Evolutionary conservation across 768 basidiomycete genomes (phyloP).

Genomic region (Mycena albidolilacea): DNA sequence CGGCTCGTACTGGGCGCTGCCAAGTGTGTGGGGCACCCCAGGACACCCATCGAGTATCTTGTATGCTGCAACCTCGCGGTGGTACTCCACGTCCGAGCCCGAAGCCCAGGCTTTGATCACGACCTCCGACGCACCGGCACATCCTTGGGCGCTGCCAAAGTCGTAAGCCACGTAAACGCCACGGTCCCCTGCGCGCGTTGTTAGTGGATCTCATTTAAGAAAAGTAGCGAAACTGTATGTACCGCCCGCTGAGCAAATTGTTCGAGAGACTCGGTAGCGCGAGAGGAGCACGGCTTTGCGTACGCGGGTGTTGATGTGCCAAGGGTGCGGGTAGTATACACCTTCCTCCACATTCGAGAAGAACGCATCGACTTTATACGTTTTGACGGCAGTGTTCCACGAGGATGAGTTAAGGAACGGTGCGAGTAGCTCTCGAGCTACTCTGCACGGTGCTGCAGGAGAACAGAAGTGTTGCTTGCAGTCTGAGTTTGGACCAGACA

Average conservation of each 20-base stretch:
- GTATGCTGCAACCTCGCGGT: constrained; percentile 45
- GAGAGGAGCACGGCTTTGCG: constrained; percentile 44
- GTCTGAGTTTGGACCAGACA: not conserved
- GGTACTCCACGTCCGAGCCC: constrained; percentile 45
- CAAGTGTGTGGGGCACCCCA: not conserved
- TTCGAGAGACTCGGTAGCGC: constrained; percentile 47
- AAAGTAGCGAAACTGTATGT: constrained; percentile 10
- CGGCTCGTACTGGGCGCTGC: constrained; percentile 38
- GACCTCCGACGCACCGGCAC: constrained; percentile 40
- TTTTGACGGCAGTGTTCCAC: constrained; percentile 43
- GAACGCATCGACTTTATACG: constrained; percentile 29
- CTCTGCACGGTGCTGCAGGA: constrained; percentile 36
- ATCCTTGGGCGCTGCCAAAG: constrained; percentile 43
- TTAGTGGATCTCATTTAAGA: too few species aligned
- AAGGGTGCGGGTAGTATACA: constrained; percentile 48
- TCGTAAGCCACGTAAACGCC: constrained; percentile 51
- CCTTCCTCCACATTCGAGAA: constrained; percentile 44
- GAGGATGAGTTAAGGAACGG: constrained; percentile 36
- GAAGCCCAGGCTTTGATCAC: constrained; percentile 50
- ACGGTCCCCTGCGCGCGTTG: constrained; percentile 39
- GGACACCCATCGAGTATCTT: constrained; percentile 22
- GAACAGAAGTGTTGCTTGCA: constrained; percentile 43
- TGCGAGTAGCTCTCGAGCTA: constrained; percentile 22
- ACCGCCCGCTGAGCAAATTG: constrained; percentile 48
- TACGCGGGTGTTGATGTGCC: constrained; percentile 51